phyloP scores from a whole-genome alignment of 2,329 filamentous ascomycete genomes.

The Aureobasidium melanogenum region DNA sequence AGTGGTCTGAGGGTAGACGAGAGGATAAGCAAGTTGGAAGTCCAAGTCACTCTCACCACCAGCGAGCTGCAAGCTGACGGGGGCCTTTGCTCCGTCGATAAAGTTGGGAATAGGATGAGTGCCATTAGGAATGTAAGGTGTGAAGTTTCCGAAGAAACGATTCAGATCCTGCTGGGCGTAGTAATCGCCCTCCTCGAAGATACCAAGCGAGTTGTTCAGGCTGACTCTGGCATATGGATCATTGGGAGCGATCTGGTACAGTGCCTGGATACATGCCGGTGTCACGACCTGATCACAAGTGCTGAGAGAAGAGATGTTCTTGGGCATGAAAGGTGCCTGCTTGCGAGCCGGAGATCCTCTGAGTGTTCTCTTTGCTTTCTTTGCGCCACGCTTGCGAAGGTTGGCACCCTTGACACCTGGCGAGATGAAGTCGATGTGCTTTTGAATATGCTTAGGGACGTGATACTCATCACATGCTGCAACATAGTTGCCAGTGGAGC shows the following conservation, averaged over 20 bases:
- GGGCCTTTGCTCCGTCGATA: conserved; percentile 19
- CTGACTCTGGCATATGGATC: conserved; percentile 14
- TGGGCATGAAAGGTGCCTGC: conserved; percentile 13
- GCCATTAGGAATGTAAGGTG: conserved; percentile 17
- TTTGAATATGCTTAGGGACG: conserved; percentile 16
- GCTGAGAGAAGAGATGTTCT: conserved; percentile 12
- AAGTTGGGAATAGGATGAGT: conserved; percentile 23
- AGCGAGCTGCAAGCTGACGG: conserved; percentile 18
- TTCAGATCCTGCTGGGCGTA: conserved; percentile 39
- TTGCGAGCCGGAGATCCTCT: not conserved
- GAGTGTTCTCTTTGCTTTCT: conserved; percentile 11
- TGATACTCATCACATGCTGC: conserved; percentile 20
- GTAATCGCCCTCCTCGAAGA: conserved; percentile 37
- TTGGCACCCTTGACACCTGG: conserved; percentile 22
- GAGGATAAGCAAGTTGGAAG: conserved; percentile 40
- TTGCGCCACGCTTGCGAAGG: conserved; percentile 9
- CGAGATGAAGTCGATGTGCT: conserved; percentile 23
- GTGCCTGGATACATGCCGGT: conserved; percentile 18
- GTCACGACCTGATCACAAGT: conserved; percentile 18
- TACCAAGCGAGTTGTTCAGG: conserved; percentile 26
- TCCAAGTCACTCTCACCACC: conserved; percentile 40
- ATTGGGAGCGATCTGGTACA: conserved; percentile 19
- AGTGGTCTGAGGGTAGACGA: conserved; percentile 44
- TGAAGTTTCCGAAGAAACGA: conserved; percentile 31
- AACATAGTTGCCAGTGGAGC: conserved; percentile 15